Base-by-base conservation (phyloP, 352 stramenopile genomes). In the Pythium myriotylum region DNA sequence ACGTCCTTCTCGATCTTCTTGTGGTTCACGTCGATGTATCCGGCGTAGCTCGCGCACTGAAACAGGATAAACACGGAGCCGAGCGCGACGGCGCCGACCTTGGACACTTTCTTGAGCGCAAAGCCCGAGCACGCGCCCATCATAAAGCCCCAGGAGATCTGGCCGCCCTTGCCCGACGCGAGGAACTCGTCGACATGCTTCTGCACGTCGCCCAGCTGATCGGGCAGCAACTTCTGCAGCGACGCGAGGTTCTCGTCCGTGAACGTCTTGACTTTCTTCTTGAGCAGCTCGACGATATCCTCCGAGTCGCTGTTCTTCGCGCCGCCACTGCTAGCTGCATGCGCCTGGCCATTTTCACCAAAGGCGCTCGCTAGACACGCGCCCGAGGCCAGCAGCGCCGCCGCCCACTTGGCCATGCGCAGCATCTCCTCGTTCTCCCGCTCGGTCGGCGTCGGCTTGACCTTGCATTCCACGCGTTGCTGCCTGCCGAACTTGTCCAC, bases 21-120 rank as follows among this genome's bases (percentile, higher is more conserved):
- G 81, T 96, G 97, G 73, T 98, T 81, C 19, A 98, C 83, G 54
- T 92, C 65, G 47, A 98, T 82, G 62, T 98, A 98, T 26, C 91
- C 94, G 27, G 75, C 82, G 67, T 95, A 97, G 37, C 78, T 96
- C 26, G 89, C 84, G 45, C 76, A 84, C 74, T 98, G 92, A 68
- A 97, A 73, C 17, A 86, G 61, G 19, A 98, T 79, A 55, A 97
- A 97, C 29, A 92, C 70, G 19, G 81, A 63, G 27, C 92, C 92
- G 32, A 97, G 60, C 13, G 92, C 68, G 45, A 97, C 54, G 1
- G 89, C 94, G 7, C 92, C 79, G 26, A 91, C 63, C 63, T 97
- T 97, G 22, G 91, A 96, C 39, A 97, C 68, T 61, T 97, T 97
- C 60, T 97, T 97, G 3, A 96, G 62, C 29, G 94, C 86, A 45